Evolutionary conservation across 176 grass and related monocot genomes (phyloP).

Genomic region (Musa schizocarpa): DNA sequence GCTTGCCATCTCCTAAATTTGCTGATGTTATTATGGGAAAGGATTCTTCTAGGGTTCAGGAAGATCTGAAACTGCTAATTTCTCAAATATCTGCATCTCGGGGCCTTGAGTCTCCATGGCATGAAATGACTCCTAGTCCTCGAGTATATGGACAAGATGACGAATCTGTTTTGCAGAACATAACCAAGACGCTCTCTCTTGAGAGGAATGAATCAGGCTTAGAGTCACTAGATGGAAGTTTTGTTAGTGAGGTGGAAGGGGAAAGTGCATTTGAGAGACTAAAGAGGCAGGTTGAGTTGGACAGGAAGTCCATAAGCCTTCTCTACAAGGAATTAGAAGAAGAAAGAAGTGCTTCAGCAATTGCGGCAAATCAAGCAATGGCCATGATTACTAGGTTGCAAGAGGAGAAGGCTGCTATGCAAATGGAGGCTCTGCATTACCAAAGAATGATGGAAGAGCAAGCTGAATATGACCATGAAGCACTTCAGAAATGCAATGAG

Average conservation of each 20-base stretch:
- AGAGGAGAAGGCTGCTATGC: constrained; percentile 88
- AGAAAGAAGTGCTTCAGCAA: constrained; percentile 80
- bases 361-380: constrained; percentile 82
- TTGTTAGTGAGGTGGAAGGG: constrained; percentile 81
- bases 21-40: constrained; percentile 82
- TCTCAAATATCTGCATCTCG: constrained; percentile 68
- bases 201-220: constrained; percentile 68
- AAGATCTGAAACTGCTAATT: constrained; percentile 67
- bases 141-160: constrained; percentile 46
- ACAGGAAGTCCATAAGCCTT: constrained; percentile 64
- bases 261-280: constrained; percentile 54
- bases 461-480: constrained; percentile 74
- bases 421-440: constrained; percentile 94
- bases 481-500: constrained; percentile 50
- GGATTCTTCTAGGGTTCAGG: constrained; percentile 58
- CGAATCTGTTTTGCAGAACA: constrained; percentile 62
- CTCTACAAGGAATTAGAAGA: constrained; percentile 88
- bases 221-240: constrained; percentile 72
- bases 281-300: constrained; percentile 66
- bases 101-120: constrained; percentile 49
- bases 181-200: constrained; percentile 67
- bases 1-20: constrained; percentile 53
- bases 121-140: constrained; percentile 58
- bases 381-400: constrained; percentile 95
- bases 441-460: constrained; percentile 96